Base-by-base conservation (phyloP, 495 filamentous ascomycete species). In the Podospora fimiseda region DNA sequence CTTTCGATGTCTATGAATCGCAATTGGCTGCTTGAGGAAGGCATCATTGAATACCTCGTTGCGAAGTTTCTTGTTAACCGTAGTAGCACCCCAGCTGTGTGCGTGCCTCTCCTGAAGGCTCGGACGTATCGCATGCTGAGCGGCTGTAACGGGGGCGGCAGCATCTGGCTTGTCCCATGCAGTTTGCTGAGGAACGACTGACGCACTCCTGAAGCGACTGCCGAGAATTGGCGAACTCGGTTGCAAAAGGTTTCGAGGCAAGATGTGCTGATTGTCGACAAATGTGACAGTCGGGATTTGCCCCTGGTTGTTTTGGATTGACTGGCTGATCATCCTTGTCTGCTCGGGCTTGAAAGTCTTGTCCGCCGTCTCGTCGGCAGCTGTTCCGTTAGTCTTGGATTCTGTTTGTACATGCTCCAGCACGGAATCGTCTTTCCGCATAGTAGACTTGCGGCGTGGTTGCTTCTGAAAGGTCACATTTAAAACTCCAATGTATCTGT, bases 401-500 rank as follows among this genome's bases (percentile, higher is more conserved):
- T 55, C 58, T 0, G 43, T 9, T 23, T 47, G 43, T 8, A 24
- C 43, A 3, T 58, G 59, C 8, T 66, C 67, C 24, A 41, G 9
- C 4, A 48, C 46, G 6, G 55, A 44, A 3, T 78, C 78, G 18
- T 77, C 70, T 52, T 70, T 70, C 45, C 60, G 77, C 24, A 67
- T 59, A 3, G 69, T 70, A 55, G 85, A 88, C 57, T 79, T 80
- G 27, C 78, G 80, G 45, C 89, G 88, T 5, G 80, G 72, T 38
- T 81, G 84, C 68, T 94, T 96, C 19, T 90, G 90, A 67, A 91
- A 96, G 0, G 93, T 96, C 13, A 97, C 93, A 65, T 98, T 98
- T 37, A 98, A 73, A 39, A 98, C 93, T 18, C 93, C 93, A 55
- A 98, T 96, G 59, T 98, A 98, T 65, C 93, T 93, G 39, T 48